Evolutionary conservation across 2,329 filamentous ascomycete genomes (phyloP), one percentile per base, ranked within the genome.

Genomic region (Metarhizium robertsii): DNA sequence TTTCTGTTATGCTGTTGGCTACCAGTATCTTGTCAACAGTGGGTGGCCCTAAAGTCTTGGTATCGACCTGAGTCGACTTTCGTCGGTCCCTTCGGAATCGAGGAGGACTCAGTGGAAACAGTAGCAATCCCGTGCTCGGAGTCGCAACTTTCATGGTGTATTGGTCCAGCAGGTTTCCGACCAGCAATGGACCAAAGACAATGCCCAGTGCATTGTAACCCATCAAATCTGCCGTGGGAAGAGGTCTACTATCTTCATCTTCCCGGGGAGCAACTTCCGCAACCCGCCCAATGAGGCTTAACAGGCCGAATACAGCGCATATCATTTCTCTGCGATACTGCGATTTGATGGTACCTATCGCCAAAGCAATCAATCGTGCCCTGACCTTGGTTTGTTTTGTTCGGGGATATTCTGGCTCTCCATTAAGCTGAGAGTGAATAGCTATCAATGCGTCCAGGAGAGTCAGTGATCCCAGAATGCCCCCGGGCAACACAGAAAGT

Each of bases 311-410:
- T 0, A 88, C 83, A 5, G 83, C 80, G 58, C 81, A 86, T 47
- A 88, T 83, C 3, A 88, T 70, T 50, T 86, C 81, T 29, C 84
- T 74, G 46, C 82, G 77, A 57, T 80, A 81, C 53, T 77, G 77
- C 0, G 83, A 86, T 54, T 74, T 72, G n/a, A 86, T 69, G 0
- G 80, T 80, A 1, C 75, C 75, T 46, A 88, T 75, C 7, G 83
- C 83, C 38, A 87, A 69, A 2, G 84, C 84, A 58, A 87, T 84
- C 3, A 88, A 73, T n/a, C 82, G 75, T 7, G 83, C 83, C n/a
- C 80, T 76, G 14, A 84, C 68, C 59, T 78, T 81, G 40, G 71
- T 79, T 57, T 80, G 74, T 60, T 80, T 81, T 0, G 79, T 80
- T 55, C 73, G 70, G 50, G 74, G 75, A 52, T 76, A 68, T 57